Evolutionary conservation across 2,329 filamentous ascomycete genomes (phyloP), one percentile per base, ranked within the genome.

Genomic region (Colletotrichum eremochloae): DNA sequence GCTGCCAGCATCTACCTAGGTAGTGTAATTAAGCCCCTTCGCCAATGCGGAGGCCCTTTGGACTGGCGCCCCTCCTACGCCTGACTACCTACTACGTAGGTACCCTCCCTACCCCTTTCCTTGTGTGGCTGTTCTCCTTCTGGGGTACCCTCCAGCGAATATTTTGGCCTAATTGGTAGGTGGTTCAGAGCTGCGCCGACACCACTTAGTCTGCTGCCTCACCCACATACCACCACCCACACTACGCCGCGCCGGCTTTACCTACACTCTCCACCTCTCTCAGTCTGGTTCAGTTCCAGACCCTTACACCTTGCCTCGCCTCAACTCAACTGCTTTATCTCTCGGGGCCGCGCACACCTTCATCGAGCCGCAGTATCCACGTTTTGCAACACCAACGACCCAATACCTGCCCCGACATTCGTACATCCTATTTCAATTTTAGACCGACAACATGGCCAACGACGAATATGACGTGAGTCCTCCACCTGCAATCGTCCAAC

Each of bases 401-500:
- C 78, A 74, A 63, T 40, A 72, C 61, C 74, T 69, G 67, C 75
- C 74, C 72, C 74, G 75, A 75, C 68, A 76, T 74, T 73, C 33
- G 33, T 46, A 62, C 52, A 73, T 66, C 63, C 55, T 69, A 76
- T 75, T 74, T 74, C 73, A 74, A 76, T 72, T 74, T 73, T 73
- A 61, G 61, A 74, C 77, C 80, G 80, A 84, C 87, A 88, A 79
- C 85, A 99, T 98, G 96, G 96, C 96, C 82, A 99, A 98, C 92
- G 96, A 99, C 90, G 96, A 99, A 89, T 99, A 99, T 88, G 96
- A 99, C 92, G 96, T 98, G 88, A 89, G 95, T 82, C 57, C 67
- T 38, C 63, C 70, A 52, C 46, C 60, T 36, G 33, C 55, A 66
- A 29, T 60, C 44, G 31, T n/a, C 64, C 61, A 58, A 36, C 24